Base-by-base conservation (phyloP, 228 moss, liverwort and hornwort species). In the Sphagnum magellanicum region DNA sequence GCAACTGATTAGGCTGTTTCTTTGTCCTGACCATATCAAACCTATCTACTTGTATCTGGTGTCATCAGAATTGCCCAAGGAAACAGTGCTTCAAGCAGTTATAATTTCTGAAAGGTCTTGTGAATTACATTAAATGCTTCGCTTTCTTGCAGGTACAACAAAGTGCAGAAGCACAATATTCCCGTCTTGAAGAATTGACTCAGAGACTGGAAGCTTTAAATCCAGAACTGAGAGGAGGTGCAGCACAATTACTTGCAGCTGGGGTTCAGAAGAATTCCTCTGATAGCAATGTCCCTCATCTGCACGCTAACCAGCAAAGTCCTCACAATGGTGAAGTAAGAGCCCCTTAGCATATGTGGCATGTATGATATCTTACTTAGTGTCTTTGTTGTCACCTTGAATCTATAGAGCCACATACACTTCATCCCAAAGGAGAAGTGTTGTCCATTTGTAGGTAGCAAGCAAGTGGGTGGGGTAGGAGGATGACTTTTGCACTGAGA, bases 161-260 rank as follows among this genome's bases (percentile, higher is more conserved):
- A 82, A 98, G 97, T 85, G 93, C 97, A 52, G 83, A 93, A 72
- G 91, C 93, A 72, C 91, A 93, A 73, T 98, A 98, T 67, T 71
- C 90, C 11, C 91, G 93, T 10, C 81, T 98, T 10, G 88, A 98
- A 50, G 93, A 98, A 64, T 84, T 98, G 74, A 91, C 97, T 9
- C 82, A 80, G 78, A 91, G 93, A 64, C 75, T 98, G 66, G 97
- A 93, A 77, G 97, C 93, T 57, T 75, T 93, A 65, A 98, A 98
- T 78, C 93, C 97, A 65, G 79, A 74, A 64, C 77, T 83, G 71
- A 78, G 81, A 67, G 92, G 91, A 63, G 86, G 84, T 65, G 84
- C 85, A 46, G 75, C 87, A 17, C 79, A 87, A 74, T 75, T 86
- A 63, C 82, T 90, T 48, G 77, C 46, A 68, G 68, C 47, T 65